phyloP scores from a whole-genome alignment of 331 rosid species.

The Malus hybrid region DNA sequence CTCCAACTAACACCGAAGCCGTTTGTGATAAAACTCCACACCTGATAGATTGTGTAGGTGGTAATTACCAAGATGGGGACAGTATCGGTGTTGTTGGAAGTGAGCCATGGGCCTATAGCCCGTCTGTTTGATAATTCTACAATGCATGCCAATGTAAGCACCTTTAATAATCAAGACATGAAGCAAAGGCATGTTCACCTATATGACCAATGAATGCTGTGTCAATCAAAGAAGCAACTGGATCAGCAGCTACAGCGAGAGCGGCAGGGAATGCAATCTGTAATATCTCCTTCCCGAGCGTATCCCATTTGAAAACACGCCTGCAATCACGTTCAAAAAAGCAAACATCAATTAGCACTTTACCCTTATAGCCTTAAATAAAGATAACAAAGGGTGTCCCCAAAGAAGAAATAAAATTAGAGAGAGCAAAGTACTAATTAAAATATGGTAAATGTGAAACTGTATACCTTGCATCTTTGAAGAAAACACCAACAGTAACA shows the following conservation, averaged over 20 bases:
- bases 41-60: too few species aligned
- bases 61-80: too few species aligned
- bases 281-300: conserved; percentile 66
- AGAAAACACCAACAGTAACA: conserved; percentile 53
- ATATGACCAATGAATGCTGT: conserved; percentile 91
- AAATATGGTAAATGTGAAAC: neutral
- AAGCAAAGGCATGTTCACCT: conserved; percentile 26
- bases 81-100: too few species aligned
- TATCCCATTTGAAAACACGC: conserved; percentile 63
- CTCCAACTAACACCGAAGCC: too few species aligned
- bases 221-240: conserved; percentile 94
- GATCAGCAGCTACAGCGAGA: conserved; percentile 91
- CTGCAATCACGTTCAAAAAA: conserved; percentile 16
- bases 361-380: neutral
- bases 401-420: neutral
- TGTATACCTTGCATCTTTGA: conserved; percentile 69
- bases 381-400: neutral
- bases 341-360: neutral
- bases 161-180: neutral
- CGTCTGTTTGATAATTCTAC: too few species aligned
- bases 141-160: neutral
- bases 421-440: neutral
- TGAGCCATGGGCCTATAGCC: too few species aligned
- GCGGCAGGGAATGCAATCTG: conserved; percentile 89
- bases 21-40: too few species aligned